Base-by-base conservation (phyloP, 495 filamentous ascomycete genomes). In the Penicillium bialowiezense region DNA sequence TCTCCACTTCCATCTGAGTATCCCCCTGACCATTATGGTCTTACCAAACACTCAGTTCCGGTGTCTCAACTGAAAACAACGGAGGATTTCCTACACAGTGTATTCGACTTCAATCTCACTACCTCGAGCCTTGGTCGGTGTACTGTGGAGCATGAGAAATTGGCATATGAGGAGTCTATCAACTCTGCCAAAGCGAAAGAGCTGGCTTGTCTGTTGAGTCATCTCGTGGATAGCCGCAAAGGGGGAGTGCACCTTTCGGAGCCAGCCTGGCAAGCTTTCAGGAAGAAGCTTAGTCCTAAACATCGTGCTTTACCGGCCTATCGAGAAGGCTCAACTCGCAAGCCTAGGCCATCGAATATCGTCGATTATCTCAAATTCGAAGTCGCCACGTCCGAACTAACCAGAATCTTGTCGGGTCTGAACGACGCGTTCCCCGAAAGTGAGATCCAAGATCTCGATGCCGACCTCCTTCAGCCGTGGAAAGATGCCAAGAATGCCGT, bases 211-310 rank as follows among this genome's bases (percentile, higher is more conserved):
- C 75, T 97, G 0, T 81, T 95, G 7, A 87, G 90, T 36, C 73
- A 86, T 29, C 68, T 97, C 4, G 89, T 96, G 5, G 92, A 97
- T 57, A 80, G 84, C 12, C 75, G 81, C 12, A 97, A 97, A 58
- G 82, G 87, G 31, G 91, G 91, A 17, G 60, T 73, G 1, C 66
- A 68, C n/a, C 86, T 95, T 26, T 77, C 71, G 15, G 71, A 81
- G 9, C 60, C 72, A 0, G 74, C 78, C 20, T 90, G 80, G 79
- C 48, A 70, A 3, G 35, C 55, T 20, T 75, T 84, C 26, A 72
- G 72, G 13, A 71, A 72, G 49, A 70, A 62, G 5, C 60, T 70
- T 29, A 67, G 57, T 50, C 69, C 62, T 1, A 66, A 60, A 10
- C 31, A 48, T 21, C 65, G 60, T 14, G 51, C 19, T 9, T 65